Percentiles rank a stretch among this genome's conserved stretches.
Conservation (phyloP, 1,284 basidiomycete species). For the Apiotrichum porosum region DNA sequence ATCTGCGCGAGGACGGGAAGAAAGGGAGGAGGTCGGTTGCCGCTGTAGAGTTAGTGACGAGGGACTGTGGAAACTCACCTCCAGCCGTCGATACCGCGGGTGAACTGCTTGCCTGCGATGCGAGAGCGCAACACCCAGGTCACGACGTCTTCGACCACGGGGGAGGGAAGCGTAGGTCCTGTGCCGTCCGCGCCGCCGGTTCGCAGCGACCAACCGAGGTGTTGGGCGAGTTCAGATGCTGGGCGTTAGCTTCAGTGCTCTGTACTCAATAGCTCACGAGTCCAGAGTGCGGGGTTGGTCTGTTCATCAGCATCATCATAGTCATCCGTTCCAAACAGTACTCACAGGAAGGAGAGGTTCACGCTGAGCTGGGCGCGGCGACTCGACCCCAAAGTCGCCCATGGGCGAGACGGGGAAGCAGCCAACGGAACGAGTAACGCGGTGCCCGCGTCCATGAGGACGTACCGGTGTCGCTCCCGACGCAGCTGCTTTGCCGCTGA, state of each 20-base stretch:
- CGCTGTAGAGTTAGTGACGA: neutral
- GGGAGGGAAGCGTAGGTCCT: conserved; percentile 33
- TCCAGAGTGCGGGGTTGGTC: conserved; percentile 37
- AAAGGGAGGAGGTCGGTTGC: conserved; percentile 37
- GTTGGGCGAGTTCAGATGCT: conserved; percentile 35
- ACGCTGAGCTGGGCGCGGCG: neutral
- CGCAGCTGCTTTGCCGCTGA: too few species aligned
- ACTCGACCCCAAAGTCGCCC: neutral
- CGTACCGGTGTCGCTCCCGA: too few species aligned
- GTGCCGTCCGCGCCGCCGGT: conserved; percentile 36
- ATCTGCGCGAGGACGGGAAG: conserved; percentile 34
- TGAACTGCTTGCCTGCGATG: conserved; percentile 33
- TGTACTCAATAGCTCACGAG: conserved; percentile 19
- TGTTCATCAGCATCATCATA: conserved; percentile 3
- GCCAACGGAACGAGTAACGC: conserved; percentile 4
- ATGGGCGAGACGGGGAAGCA: conserved; percentile 2
- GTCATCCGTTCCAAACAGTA: neutral
- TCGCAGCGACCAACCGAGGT: conserved; percentile 32
- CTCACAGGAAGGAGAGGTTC: conserved; percentile 10
- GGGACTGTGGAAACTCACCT: conserved; percentile 16
- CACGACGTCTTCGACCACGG: conserved; percentile 41
- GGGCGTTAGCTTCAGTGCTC: neutral
- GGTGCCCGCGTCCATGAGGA: conserved; percentile 1
- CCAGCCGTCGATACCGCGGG: conserved; percentile 25
- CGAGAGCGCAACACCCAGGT: conserved; percentile 38